These are phyloP conservation scores for Carex kokanica DNA, from an alignment of 176 grass and related monocot species.

Conservation along the genomic window DNA sequence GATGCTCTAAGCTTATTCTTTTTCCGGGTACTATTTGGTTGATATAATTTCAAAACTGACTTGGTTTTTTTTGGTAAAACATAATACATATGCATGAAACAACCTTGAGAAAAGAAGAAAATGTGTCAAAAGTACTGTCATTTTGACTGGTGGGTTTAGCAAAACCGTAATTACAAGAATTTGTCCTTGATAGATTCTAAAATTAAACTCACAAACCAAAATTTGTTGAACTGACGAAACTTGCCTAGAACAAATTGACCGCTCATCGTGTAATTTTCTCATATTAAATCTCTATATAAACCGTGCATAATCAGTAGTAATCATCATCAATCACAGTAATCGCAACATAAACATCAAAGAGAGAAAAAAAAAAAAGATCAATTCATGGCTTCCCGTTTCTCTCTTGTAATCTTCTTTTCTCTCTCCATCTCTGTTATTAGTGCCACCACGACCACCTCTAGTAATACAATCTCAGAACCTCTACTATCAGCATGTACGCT, in stretches of 20 bases:
- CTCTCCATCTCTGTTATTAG: not conserved
- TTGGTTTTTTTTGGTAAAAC: not conserved
- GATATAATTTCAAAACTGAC: not conserved
- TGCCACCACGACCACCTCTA: not conserved
- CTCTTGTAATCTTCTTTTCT: not conserved
- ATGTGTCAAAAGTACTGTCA: not conserved
- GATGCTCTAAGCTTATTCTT: not conserved
- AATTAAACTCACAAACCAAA: not conserved
- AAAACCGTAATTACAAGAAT: not conserved
- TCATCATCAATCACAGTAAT: not conserved
- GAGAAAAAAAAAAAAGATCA: not conserved
- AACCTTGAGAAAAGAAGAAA: not conserved
- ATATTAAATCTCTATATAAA: constrained; percentile 8
- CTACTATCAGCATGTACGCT: not conserved
- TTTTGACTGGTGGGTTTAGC: not conserved
- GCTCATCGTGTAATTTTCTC: not conserved
- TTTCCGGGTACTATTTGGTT: not conserved
- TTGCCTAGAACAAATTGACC: not conserved
- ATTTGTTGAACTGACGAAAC: not conserved
- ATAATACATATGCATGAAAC: not conserved
- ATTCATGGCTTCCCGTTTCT: not conserved
- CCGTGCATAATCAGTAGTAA: not conserved
- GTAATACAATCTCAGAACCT: not conserved
- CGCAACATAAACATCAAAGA: not conserved
- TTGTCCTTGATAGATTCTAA: not conserved